These are phyloP conservation scores for Ceratobasidium sp. DNA, from an alignment of 1,284 basidiomycete genomes.

Conservation along the genomic window DNA sequence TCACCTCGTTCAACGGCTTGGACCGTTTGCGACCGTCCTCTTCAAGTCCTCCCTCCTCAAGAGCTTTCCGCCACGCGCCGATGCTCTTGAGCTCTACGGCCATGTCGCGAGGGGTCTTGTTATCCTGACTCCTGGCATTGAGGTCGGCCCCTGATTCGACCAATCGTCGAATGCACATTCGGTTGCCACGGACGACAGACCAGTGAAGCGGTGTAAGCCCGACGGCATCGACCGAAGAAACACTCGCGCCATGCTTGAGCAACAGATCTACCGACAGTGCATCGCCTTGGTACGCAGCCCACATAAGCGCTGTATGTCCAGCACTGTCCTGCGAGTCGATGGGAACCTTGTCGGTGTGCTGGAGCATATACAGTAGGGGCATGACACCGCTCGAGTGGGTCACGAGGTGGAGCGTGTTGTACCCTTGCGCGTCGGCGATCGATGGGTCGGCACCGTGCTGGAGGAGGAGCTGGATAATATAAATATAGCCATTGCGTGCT, in stretches of 20 bases:
- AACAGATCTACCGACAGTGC: slow-evolving; percentile 92
- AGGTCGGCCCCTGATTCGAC: slow-evolving; percentile 87
- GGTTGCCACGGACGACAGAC: slow-evolving; percentile 97
- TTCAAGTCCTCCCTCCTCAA: slow-evolving; percentile 84
- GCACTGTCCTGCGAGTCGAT: slow-evolving; percentile 79
- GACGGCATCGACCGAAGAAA: slow-evolving; percentile 75
- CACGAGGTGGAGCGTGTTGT: slow-evolving; percentile 94
- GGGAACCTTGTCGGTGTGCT: slow-evolving; percentile 75
- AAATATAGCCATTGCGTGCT: slow-evolving; percentile 92
- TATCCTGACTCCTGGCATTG: slow-evolving; percentile 79
- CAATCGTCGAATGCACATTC: slow-evolving; percentile 80
- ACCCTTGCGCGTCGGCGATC: slow-evolving; percentile 91
- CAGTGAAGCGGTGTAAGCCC: slow-evolving; percentile 95
- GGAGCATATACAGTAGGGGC: slow-evolving; percentile 90
- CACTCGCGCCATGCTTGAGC: slow-evolving; percentile 84
- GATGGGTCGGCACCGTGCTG: slow-evolving; percentile 90
- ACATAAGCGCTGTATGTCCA: slow-evolving; percentile 96
- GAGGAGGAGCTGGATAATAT: slow-evolving; percentile 91
- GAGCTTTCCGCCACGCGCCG: slow-evolving; percentile 84
- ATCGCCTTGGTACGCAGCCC: slow-evolving; percentile 99
- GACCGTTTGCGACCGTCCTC: slow-evolving; percentile 74
- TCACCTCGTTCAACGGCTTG: slow-evolving; percentile 73
- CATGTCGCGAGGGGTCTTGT: slow-evolving; percentile 93
- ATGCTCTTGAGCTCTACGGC: slow-evolving; percentile 90
- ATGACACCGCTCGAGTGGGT: slow-evolving; percentile 95